Base-by-base conservation (phyloP, 805 yeast species). In the Starmerella khaoyaiensis region DNA sequence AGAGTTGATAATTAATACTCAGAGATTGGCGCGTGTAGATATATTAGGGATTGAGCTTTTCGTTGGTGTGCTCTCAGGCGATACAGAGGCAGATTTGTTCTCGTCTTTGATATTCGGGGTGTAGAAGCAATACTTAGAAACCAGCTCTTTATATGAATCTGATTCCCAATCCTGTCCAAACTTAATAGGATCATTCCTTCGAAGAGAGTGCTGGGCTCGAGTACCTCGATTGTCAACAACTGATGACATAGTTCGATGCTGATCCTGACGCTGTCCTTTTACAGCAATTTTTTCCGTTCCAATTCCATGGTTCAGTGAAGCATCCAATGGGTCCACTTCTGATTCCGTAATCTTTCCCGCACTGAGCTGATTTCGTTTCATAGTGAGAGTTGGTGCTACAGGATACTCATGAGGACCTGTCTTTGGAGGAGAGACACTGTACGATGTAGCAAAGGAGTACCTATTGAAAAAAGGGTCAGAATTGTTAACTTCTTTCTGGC, bases 121-220 rank as follows among this genome's bases (percentile, higher is more conserved):
- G 45, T 57, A 59, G 41, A 62, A 62, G 46, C 66, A 62, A 51
- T 61, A 62, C 45, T 55, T 59, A 39, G 59, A 51, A 33, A 62
- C 46, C 32, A 62, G 47, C 34, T 54, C 60, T 46, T 61, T 57
- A 46, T 62, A 62, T n/a, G 55, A 46, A 8, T 53, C 36, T 15
- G 65, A 57, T 40, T 55, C 57, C 51, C 59, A 50, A 2, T 36
- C 17, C 27, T 26, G 20, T 11, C 27, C 12, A 4, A 21, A 17
- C 26, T n/a, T n/a, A n/a, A n/a, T n/a, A n/a, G n/a, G n/a, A n/a
- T n/a, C n/a, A n/a, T n/a, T n/a, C n/a, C 11, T 11, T n/a, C 11
- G 26, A n/a, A n/a, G 26, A 11, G 26, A n/a, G 11, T 11, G 26
- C 26, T 23, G 26, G 11, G 26, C 26, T 23, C 26, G 26, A 23